Conservation (phyloP, 192 early-diverging fungal species). For the Coemansia sp. region DNA sequence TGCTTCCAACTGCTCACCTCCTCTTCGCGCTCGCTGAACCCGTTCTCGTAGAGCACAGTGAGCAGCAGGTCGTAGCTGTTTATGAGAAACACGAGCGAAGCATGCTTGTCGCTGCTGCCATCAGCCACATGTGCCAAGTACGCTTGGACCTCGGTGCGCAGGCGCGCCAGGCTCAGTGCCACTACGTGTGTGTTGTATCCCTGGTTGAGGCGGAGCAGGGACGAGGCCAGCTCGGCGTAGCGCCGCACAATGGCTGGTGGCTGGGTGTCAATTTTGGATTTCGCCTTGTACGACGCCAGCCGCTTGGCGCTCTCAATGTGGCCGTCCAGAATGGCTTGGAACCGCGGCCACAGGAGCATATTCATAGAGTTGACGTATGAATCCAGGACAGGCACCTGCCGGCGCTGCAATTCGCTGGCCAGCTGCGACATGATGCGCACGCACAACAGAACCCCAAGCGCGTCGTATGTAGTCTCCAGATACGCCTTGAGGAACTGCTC, state of each 20-base stretch:
- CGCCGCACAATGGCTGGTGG: constrained; percentile 64
- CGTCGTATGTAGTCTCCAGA: constrained; percentile 82
- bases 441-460: constrained; percentile 88
- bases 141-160: constrained; percentile 77
- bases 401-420: constrained; percentile 81
- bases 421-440: constrained; percentile 87
- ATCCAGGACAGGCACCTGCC: constrained; percentile 77
- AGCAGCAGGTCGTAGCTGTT: constrained; percentile 94
- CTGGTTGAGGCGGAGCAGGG: constrained; percentile 87
- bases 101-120: constrained; percentile 71
- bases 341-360: constrained; percentile 94
- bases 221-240: constrained; percentile 92
- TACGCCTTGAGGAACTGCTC: constrained; percentile 70
- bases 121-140: constrained; percentile 77
- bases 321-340: constrained; percentile 80
- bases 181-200: constrained; percentile 86
- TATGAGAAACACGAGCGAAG: constrained; percentile 82
- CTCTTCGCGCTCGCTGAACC: constrained; percentile 51
- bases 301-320: constrained; percentile 93
- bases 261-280: constrained; percentile 59
- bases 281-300: constrained; percentile 60
- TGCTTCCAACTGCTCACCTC: constrained; percentile 55
- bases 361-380: constrained; percentile 88
- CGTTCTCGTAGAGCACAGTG: constrained; percentile 72
- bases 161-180: constrained; percentile 69